phyloP scores from a whole-genome alignment of 305 asterid genomes.

The Coffea humblotiana region DNA sequence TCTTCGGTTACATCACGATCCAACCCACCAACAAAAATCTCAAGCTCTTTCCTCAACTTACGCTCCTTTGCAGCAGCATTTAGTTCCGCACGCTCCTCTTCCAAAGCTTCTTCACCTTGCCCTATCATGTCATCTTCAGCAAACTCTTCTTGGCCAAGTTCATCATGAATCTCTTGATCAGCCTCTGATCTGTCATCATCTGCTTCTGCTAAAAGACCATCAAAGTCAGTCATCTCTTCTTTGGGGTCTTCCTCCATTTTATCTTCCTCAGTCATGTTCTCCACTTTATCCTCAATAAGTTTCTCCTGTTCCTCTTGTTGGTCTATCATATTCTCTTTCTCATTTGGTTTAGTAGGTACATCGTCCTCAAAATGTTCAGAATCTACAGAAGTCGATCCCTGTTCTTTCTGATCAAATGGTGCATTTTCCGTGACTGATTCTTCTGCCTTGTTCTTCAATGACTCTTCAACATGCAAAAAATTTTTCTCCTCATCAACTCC shows the following conservation, averaged over 20 bases:
- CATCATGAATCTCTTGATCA: slow-evolving; percentile 49
- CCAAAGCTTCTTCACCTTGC: slow-evolving; percentile 42
- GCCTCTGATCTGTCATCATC: slow-evolving; percentile 51
- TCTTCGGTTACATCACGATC: slow-evolving; percentile 61
- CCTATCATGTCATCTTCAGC: slow-evolving; percentile 38
- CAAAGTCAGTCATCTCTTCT: slow-evolving; percentile 38
- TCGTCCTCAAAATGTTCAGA: slow-evolving; percentile 31
- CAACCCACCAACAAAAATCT: slow-evolving; percentile 69
- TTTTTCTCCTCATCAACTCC: slow-evolving; percentile 8
- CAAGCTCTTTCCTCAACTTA: slow-evolving; percentile 58
- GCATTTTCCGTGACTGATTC: slow-evolving; percentile 21
- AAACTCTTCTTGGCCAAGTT: slow-evolving; percentile 38
- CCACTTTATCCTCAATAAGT: slow-evolving; percentile 23
- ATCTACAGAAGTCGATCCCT: slow-evolving; percentile 21
- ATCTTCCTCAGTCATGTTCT: slow-evolving; percentile 23
- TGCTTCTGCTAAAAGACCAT: slow-evolving; percentile 41
- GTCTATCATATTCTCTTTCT: slow-evolving; percentile 17
- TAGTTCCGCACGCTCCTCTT: slow-evolving; percentile 50
- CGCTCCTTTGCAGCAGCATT: slow-evolving; percentile 57
- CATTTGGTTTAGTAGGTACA: slow-evolving; percentile 24
- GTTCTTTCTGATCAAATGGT: slow-evolving; percentile 19
- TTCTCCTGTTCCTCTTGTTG: slow-evolving; percentile 7
- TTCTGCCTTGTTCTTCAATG: slow-evolving; percentile 9
- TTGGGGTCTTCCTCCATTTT: slow-evolving; percentile 34
- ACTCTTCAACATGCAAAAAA: slow-evolving; percentile 15